Evolutionary conservation across 2,329 filamentous ascomycete species (phyloP), one percentile per base, ranked within the genome.

Genomic region (Penicillium freii): DNA sequence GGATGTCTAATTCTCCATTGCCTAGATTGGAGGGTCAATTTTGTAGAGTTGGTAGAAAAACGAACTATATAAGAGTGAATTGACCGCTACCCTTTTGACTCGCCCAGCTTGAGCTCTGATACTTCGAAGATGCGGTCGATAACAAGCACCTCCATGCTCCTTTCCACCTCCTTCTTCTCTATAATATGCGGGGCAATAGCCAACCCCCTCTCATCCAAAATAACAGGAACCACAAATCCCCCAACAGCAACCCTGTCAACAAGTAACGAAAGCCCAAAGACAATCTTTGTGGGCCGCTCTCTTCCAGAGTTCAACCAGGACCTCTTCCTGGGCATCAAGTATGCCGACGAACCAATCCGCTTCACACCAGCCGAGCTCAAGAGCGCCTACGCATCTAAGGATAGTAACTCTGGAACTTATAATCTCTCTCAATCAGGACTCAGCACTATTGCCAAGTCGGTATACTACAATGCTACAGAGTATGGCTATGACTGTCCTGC

Each of bases 401-500:
- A 70, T 42, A 70, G 66, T 42, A 45, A 69, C 29, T 63, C 60
- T 0, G 63, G 63, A 3, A 8, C 39, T 11, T 61, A 60, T 13
- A 29, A 57, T n/a, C 36, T 54, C 4, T 44, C 59, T 8, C 25
- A 8, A 5, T 23, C 38, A 5, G 43, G 34, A 10, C 7, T 52
- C 10, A 25, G 40, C 9, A 25, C 56, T 4, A 38, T 21, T 9
- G 19, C 56, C 1, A 33, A 36, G 2, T 21, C 51, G 5, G 50
- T 65, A 5, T 58, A 63, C 15, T 71, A 71, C 57, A 70, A 71
- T 51, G 69, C 68, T 1, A 69, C 68, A 1, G 46, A 64, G n/a
- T 71, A 71, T 48, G 69, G 69, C 13, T 57, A 66, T 27, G 69
- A 71, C n/a, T 70, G 69, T 51, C 69, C 69, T 11, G 68, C 64